Evolutionary conservation across 2,329 filamentous ascomycete species (phyloP).

Genomic region (Colletotrichum siamense): DNA sequence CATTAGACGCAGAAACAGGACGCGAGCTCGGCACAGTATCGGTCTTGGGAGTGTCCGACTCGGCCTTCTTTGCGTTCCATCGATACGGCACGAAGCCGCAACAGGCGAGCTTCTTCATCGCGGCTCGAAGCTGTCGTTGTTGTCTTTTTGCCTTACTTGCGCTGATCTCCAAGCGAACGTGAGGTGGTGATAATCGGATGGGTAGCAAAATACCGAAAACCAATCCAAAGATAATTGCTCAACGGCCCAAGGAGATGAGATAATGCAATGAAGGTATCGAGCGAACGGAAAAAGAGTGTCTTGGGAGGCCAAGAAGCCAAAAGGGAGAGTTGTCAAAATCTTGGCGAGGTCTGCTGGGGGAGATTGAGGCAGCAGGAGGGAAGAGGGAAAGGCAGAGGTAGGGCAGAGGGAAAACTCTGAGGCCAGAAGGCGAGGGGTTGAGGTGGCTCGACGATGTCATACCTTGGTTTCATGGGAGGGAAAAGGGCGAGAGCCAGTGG

Average conservation of each 20-base stretch:
- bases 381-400: neutral
- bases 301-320: neutral
- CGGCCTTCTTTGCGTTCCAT: neutral
- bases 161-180: slow-evolving; percentile 12
- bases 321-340: slow-evolving; percentile 1
- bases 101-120: slow-evolving; percentile 8
- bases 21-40: neutral
- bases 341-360: neutral
- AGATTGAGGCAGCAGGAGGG: neutral
- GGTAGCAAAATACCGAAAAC: slow-evolving; percentile 11
- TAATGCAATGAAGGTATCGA: slow-evolving; percentile 11
- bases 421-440: neutral
- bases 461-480: neutral
- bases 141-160: neutral
- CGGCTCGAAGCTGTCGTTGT: neutral
- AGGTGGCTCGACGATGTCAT: neutral
- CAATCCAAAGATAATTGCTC: slow-evolving; percentile 16
- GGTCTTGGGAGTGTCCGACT: neutral
- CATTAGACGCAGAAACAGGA: neutral
- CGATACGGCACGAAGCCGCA: neutral
- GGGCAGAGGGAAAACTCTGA: neutral
- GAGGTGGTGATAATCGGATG: slow-evolving; percentile 11
- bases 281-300: neutral
- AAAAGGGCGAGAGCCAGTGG: neutral
- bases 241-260: slow-evolving; percentile 11